phyloP scores from a whole-genome alignment of 2,329 filamentous ascomycete genomes.

The Calonectria pseudoreteaudii region DNA sequence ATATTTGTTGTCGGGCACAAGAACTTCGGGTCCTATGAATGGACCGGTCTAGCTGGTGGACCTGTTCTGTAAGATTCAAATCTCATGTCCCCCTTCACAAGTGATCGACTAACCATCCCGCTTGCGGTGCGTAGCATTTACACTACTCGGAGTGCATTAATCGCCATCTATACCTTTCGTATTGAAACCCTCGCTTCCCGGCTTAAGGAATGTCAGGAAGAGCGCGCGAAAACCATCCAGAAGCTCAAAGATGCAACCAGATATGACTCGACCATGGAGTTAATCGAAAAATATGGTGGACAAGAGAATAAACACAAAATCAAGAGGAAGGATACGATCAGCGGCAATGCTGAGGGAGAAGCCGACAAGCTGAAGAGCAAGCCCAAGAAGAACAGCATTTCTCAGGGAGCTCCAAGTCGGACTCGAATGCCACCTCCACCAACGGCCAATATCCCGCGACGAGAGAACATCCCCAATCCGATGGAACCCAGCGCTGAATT shows the following conservation, averaged over 20 bases:
- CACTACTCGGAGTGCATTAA: conserved; percentile 72
- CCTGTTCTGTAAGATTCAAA: conserved; percentile 75
- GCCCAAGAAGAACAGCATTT: conserved; percentile 29
- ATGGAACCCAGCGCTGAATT: conserved; percentile 71
- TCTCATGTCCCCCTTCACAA: not conserved
- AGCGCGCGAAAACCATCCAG: conserved; percentile 89
- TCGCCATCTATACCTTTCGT: conserved; percentile 83
- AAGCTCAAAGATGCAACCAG: conserved; percentile 95
- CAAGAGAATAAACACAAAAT: conserved; percentile 61
- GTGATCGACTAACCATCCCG: conserved; percentile 29
- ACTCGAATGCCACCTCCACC: conserved; percentile 68
- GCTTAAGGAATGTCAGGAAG: conserved; percentile 80
- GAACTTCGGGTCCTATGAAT: conserved; percentile 82
- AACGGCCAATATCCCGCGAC: conserved; percentile 71
- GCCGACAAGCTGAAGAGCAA: conserved; percentile 25
- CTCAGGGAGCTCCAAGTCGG: conserved; percentile 47
- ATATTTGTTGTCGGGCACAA: conserved; percentile 86
- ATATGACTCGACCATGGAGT: conserved; percentile 92
- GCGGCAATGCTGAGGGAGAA: conserved; percentile 18
- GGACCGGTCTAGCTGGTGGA: conserved; percentile 80
- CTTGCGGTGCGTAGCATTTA: conserved; percentile 74
- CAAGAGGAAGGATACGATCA: conserved; percentile 43
- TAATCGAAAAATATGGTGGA: conserved; percentile 94
- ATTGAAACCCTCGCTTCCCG: conserved; percentile 76
- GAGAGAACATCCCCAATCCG: conserved; percentile 43